These are phyloP conservation scores for Mucor piriformis DNA, from an alignment of 371 early-diverging fungal species.

Conservation along the genomic window DNA sequence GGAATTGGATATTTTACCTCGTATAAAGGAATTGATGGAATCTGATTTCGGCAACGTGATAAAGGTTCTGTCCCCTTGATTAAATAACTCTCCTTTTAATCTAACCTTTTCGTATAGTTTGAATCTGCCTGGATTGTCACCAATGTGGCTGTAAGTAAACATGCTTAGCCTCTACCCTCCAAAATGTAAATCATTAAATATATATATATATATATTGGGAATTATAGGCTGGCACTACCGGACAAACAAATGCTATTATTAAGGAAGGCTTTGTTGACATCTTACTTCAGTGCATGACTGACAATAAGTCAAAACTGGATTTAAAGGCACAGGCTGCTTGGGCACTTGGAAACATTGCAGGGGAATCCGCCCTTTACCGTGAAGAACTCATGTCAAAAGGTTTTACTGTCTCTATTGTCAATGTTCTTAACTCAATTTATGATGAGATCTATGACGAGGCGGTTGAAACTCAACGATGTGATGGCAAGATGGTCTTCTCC, in stretches of 20 bases:
- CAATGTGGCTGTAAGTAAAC: conserved; percentile 59
- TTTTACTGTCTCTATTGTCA: conserved; percentile 18
- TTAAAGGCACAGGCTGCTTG: conserved; percentile 53
- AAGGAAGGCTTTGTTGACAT: conserved; percentile 48
- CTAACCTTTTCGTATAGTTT: conserved; percentile 39
- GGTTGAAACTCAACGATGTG: background rate
- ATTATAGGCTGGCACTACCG: conserved; percentile 57
- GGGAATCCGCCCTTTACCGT: conserved; percentile 41
- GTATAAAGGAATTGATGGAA: conserved; percentile 36
- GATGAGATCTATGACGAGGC: conserved; percentile 17
- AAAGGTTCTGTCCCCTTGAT: conserved; percentile 32
- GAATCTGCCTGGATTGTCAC: conserved; percentile 67
- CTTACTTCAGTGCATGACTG: conserved; percentile 27
- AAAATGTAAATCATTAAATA: too few species aligned
- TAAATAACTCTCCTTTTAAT: background rate
- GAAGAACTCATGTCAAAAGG: conserved; percentile 34
- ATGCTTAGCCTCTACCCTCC: too few species aligned
- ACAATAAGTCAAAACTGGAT: conserved; percentile 14
- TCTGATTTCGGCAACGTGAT: conserved; percentile 19
- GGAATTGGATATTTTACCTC: conserved; percentile 34
- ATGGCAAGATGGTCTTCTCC: conserved; percentile 19
- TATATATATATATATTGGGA: background rate
- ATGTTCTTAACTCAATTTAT: conserved; percentile 14
- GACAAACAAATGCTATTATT: conserved; percentile 52
- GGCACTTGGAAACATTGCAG: conserved; percentile 57